Percentiles rank a stretch among this genome's conserved stretches.
phyloP scores from a whole-genome alignment of 495 filamentous ascomycete species.

The Penicillium waksmanii region DNA sequence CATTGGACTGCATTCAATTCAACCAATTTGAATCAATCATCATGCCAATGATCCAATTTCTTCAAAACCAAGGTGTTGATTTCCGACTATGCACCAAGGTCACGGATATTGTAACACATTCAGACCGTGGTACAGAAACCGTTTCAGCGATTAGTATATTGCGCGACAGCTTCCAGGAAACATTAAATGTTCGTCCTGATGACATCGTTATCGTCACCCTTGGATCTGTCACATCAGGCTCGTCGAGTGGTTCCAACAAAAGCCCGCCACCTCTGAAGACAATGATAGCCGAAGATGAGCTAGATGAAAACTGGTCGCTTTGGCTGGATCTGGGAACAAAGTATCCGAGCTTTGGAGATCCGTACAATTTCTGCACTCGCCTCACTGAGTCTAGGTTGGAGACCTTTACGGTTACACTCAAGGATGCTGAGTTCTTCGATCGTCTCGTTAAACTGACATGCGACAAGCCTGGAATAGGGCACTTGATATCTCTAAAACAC shows the following conservation, averaged over 20 bases:
- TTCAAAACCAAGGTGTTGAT: constrained; percentile 8
- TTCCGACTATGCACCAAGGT: constrained; percentile 6
- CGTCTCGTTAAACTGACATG: neutral
- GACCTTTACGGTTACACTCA: neutral
- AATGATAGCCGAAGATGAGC: too few relatives aligned
- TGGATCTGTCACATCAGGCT: too few relatives aligned
- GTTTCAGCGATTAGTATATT: too few relatives aligned
- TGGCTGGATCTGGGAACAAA: neutral
- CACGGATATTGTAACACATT: too few relatives aligned
- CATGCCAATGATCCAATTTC: constrained; percentile 7
- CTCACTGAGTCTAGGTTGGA: neutral
- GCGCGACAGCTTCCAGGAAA: too few relatives aligned
- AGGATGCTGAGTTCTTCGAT: neutral
- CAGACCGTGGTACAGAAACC: too few relatives aligned
- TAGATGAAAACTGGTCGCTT: too few relatives aligned
- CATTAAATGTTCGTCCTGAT: too few relatives aligned
- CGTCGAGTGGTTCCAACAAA: too few relatives aligned
- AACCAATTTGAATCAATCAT: constrained; percentile 6
- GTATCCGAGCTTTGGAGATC: neutral
- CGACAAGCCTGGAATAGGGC: neutral
- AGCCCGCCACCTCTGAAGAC: too few relatives aligned
- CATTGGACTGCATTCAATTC: constrained; percentile 1
- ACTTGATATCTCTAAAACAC: neutral
- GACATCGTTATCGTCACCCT: too few relatives aligned
- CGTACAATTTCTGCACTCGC: neutral